Conservation (phyloP, 2,329 filamentous ascomycete species). For the Ophiocordyceps australis region DNA sequence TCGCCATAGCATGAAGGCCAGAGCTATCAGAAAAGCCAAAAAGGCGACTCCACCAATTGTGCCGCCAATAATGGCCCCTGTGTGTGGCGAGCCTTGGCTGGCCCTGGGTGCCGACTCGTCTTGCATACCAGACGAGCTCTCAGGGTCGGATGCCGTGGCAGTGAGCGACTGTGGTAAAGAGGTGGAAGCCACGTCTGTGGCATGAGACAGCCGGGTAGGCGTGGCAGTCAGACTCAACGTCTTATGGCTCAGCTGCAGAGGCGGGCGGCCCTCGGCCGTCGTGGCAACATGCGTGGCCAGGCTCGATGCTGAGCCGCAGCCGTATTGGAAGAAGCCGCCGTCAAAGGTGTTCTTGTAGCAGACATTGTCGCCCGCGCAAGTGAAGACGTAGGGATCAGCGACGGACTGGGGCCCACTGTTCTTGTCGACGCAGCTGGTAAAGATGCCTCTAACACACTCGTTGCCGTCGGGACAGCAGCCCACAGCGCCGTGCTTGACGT, state of each 20-base stretch:
- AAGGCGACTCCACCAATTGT: constrained; percentile 31
- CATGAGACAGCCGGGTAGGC: constrained; percentile 17
- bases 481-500: constrained; percentile 26
- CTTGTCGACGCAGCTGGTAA: constrained; percentile 35
- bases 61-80: constrained; percentile 34
- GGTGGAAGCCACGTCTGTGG: constrained; percentile 21
- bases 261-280: constrained; percentile 21
- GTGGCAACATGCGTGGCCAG: constrained; percentile 29
- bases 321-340: constrained; percentile 36
- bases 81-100: constrained; percentile 14
- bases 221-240: constrained; percentile 20
- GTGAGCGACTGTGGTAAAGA: constrained; percentile 4
- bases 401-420: constrained; percentile 29
- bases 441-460: constrained; percentile 34
- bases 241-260: constrained; percentile 17
- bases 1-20: constrained; percentile 24
- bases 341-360: constrained; percentile 38
- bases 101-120: no score
- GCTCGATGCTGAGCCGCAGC: constrained; percentile 30
- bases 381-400: constrained; percentile 36
- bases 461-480: constrained; percentile 36
- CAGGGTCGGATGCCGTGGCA: constrained; percentile 6
- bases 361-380: constrained; percentile 28
- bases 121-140: no score
- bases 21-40: constrained; percentile 20